Conservation (phyloP, 73 alveolate species). For the Paramecium pentaurelia region DNA sequence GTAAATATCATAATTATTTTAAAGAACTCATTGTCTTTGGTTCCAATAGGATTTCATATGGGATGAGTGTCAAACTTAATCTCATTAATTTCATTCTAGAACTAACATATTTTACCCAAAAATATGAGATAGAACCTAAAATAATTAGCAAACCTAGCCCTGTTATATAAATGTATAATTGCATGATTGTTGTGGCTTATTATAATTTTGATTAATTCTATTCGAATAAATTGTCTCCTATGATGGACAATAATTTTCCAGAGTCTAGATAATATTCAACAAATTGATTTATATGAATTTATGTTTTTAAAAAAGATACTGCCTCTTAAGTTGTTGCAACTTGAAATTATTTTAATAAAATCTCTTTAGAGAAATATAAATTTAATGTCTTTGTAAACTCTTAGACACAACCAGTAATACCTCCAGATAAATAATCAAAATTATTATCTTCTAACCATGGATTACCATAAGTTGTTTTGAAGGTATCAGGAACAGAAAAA, state of each 20-base stretch:
- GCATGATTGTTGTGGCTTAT: constrained; percentile 36
- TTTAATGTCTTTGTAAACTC: constrained; percentile 9
- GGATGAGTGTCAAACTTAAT: constrained; percentile 28
- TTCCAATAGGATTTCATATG: constrained; percentile 25
- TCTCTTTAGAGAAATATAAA: not conserved
- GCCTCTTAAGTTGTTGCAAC: not conserved
- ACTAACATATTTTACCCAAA: not conserved
- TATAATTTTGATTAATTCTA: constrained; percentile 18
- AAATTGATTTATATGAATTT: not conserved
- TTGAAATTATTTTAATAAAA: not conserved
- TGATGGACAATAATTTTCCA: not conserved
- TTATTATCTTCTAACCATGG: constrained; percentile 29
- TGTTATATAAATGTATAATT: not conserved
- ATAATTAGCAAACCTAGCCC: not conserved
- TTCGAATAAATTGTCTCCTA: constrained; percentile 13
- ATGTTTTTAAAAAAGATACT: not conserved
- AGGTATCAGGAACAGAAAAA: not conserved
- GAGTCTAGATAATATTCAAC: not conserved
- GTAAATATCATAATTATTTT: not conserved
- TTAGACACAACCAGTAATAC: not conserved
- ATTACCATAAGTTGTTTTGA: not conserved
- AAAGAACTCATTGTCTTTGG: constrained; percentile 49
- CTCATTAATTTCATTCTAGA: not conserved
- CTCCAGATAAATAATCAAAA: constrained; percentile 12
- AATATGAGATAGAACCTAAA: not conserved